Base-by-base conservation (phyloP, 306 rosid species). In the Potentilla sterilis region DNA sequence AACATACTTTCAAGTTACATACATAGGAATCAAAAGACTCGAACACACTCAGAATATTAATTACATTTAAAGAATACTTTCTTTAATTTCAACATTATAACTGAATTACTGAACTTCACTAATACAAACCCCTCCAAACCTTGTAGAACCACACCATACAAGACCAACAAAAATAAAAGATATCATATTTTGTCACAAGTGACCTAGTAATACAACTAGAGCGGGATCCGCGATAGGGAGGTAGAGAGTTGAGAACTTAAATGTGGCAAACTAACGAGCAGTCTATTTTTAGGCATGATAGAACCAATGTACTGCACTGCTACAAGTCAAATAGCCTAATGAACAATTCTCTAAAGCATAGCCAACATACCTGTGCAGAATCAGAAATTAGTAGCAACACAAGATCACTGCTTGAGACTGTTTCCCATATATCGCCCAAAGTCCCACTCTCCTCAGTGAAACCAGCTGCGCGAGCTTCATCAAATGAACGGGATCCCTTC, bases 351-450 rank as follows among this genome's bases (percentile, higher is more conserved):
- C 0, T 5, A 44, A 35, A 43, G 58, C 44, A 38, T 14, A 74
- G 76, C 37, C 14, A 67, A 86, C 89, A 47, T 78, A 90, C 99
- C 97, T 95, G 99, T 2, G 99, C 99, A 66, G 99, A 82, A 80
- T 95, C 99, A 76, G 98, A 95, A 82, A 95, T 95, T 48, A 95
- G 84, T 21, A 95, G 89, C 92, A 95, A 77, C 64, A 95, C 97
- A 44, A 95, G 97, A 86, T 95, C 99, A 82, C 98, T 92, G 67
- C 88, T 87, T 0, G 93, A 84, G 74, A 95, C 54, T 43, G 98
- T 92, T 83, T 92, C 97, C 81, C 86, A 92, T 51, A 95, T 89
- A 79, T 95, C 99, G 66, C 98, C 99, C 73, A 95, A 84, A 74
- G 99, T 92, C 68, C 99, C 99, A 78, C 77, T 89, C 82, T 92